Conservation (phyloP, 2,329 filamentous ascomycete genomes). For the Epichloe brachyelytri region DNA sequence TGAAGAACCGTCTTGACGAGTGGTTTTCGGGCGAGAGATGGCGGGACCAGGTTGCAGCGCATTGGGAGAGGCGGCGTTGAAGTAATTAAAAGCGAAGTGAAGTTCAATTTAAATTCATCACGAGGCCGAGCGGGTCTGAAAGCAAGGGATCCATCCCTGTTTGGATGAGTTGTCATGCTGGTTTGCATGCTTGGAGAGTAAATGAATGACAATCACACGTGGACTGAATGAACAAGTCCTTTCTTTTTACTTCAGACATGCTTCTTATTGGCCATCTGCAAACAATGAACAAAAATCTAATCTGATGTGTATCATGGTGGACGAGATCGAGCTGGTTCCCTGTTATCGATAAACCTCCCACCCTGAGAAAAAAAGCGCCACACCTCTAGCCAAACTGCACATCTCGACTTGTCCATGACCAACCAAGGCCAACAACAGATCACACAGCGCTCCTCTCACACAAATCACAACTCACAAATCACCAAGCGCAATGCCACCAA, state of each 20-base stretch:
- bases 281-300: too few species aligned
- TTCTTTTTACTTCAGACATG: background rate
- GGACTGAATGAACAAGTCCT: background rate
- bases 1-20: background rate
- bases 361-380: background rate
- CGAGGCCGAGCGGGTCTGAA: too few species aligned
- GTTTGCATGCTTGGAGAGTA: too few species aligned
- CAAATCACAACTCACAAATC: background rate
- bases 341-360: conserved; percentile 5
- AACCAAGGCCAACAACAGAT: background rate
- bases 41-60: background rate
- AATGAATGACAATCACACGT: too few species aligned
- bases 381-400: background rate
- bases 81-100: too few species aligned
- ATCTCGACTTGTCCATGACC: conserved; percentile 9
- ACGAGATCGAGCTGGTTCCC: too few species aligned
- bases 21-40: background rate
- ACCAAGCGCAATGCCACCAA: conserved; percentile 16
- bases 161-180: too few species aligned
- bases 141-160: too few species aligned
- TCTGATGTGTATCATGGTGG: too few species aligned
- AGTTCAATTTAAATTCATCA: too few species aligned
- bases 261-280: too few species aligned
- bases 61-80: background rate
- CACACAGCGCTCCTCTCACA: background rate